Evolutionary conservation across 2,329 filamentous ascomycete genomes (phyloP), one percentile per base, ranked within the genome.

Genomic region (Botrytis sinoallii): DNA sequence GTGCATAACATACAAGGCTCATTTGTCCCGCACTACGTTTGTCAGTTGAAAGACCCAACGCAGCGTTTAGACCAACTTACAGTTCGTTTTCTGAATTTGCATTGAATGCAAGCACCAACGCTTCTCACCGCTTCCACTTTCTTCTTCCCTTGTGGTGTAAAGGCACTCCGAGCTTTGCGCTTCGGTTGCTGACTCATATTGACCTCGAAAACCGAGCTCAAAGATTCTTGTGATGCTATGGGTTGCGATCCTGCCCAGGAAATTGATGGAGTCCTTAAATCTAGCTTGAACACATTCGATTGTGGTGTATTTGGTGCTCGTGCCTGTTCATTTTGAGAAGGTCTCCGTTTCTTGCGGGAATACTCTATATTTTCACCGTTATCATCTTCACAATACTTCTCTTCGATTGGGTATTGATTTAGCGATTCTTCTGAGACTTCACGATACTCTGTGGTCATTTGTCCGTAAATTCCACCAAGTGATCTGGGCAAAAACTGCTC

Each of bases 91-190:
- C 78, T 74, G 64, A 79, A 79, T 42, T 78, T 76, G 71, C 79
- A 80, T 70, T 79, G 78, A 72, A 79, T 77, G 60, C 79, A 80
- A 70, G 79, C 79, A 40, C 79, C 79, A 25, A 78, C 77, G 42
- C 75, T 79, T 29, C 79, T 74, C 18, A 80, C 79, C 59, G 71
- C 71, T 44, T 73, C 74, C 10, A 73, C 74, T 40, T 73, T 75
- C 38, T 74, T 74, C 40, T 74, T 75, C 35, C 55, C 69, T 57
- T 74, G 46, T 35, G 70, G 59, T 14, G 60, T 73, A 22, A 73
- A 75, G 25, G 73, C 38, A 32, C 60, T 73, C 29, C 74, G 59
- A 32, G 67, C 48, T 60, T 75, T 75, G 44, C 74, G 66, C 16
- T 60, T 72, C 14, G 52, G 44, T 29, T 32, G 66, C 25, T 59